phyloP scores from a whole-genome alignment of 2,329 filamentous ascomycete species.

The Ceratocystis harringtonii region DNA sequence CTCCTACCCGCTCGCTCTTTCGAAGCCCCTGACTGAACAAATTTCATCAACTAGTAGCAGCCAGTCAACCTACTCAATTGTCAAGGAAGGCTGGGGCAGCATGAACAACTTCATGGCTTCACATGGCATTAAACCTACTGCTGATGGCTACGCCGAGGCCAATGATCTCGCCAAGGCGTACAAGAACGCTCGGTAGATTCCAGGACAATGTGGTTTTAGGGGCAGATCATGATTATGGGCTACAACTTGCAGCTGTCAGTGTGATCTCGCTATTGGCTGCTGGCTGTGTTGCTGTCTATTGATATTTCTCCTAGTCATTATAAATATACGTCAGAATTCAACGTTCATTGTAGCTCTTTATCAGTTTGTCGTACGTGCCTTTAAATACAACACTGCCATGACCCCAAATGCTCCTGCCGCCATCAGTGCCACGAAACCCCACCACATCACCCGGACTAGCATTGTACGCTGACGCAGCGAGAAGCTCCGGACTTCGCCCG shows the following conservation, averaged over 20 bases:
- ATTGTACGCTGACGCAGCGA: conserved; percentile 5
- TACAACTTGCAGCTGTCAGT: background rate
- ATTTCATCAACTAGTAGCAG: conserved; percentile 21
- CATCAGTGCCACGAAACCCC: conserved; percentile 8
- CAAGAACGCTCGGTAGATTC: background rate
- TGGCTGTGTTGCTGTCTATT: background rate
- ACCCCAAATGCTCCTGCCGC: conserved; percentile 8
- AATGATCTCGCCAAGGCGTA: background rate
- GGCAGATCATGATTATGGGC: too few relatives aligned
- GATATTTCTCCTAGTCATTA: background rate
- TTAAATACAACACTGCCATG: conserved; percentile 8
- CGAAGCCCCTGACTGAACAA: too few relatives aligned
- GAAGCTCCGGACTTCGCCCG: conserved; percentile 7
- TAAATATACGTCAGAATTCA: background rate
- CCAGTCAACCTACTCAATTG: conserved; percentile 16
- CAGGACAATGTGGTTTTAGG: background rate
- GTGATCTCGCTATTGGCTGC: background rate
- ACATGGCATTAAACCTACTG: background rate
- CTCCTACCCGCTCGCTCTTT: background rate
- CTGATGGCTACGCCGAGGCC: background rate
- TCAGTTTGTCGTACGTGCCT: background rate
- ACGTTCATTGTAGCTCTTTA: background rate
- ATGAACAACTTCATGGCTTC: conserved; percentile 1
- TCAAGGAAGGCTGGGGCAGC: background rate
- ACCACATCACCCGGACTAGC: conserved; percentile 10